Evolutionary conservation across 2,329 filamentous ascomycete species (phyloP).

Genomic region (Echinosphaeria canescens): DNA sequence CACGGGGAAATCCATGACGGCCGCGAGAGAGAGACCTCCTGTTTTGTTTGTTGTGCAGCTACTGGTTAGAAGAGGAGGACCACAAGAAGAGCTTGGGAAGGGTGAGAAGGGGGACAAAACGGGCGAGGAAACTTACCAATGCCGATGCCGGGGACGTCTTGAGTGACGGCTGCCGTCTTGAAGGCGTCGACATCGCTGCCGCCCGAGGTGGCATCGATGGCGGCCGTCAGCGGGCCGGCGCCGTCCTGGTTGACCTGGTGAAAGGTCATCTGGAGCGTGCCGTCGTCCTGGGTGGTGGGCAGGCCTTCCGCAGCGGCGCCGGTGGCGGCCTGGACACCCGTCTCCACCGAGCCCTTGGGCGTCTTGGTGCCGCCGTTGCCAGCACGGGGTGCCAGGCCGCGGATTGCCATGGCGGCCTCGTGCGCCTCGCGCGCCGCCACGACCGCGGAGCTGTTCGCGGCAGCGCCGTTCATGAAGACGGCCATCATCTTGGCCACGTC

Average conservation of each 20-base stretch:
- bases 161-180: slow-evolving; percentile 31
- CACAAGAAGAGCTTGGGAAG: too few species aligned
- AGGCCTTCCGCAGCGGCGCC: slow-evolving; percentile 33
- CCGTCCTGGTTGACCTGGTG: slow-evolving; percentile 49
- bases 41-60: too few species aligned
- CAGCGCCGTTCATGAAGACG: slow-evolving; percentile 32
- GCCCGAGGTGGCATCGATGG: slow-evolving; percentile 38
- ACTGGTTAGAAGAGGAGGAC: too few species aligned
- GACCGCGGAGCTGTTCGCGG: slow-evolving; percentile 7
- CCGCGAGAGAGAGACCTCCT: slow-evolving; percentile 34
- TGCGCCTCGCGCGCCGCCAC: slow-evolving; percentile 2
- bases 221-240: slow-evolving; percentile 38
- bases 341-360: slow-evolving; percentile 17
- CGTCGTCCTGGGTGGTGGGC: slow-evolving; percentile 37
- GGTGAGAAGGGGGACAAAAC: too few species aligned
- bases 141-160: slow-evolving; percentile 36
- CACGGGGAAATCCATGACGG: slow-evolving; percentile 41
- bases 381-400: neutral
- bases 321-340: slow-evolving; percentile 26
- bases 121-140: too few species aligned
- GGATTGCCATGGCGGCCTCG: slow-evolving; percentile 5
- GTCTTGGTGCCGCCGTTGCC: slow-evolving; percentile 14
- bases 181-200: slow-evolving; percentile 39
- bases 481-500: slow-evolving; percentile 32
- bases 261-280: slow-evolving; percentile 39